Evolutionary conservation across 768 basidiomycete species (phyloP).

Genomic region (Kwoniella shandongensis): DNA sequence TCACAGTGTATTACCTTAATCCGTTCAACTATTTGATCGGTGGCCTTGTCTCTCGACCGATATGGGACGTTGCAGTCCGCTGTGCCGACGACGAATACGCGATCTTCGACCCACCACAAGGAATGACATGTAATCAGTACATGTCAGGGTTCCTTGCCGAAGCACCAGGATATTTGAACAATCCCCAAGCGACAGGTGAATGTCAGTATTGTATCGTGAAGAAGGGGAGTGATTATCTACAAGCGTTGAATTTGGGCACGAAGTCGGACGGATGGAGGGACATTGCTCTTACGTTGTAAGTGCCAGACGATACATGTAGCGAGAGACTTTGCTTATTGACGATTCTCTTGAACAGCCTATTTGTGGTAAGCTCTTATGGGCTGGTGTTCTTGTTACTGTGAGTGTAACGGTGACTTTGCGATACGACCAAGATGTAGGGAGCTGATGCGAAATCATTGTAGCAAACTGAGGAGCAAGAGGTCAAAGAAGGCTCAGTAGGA

Average conservation of each 20-base stretch:
- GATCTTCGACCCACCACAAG: constrained; percentile 42
- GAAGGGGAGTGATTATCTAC: constrained; percentile 43
- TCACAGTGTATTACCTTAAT: constrained; percentile 36
- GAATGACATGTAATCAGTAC: constrained; percentile 48
- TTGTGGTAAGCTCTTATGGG: constrained; percentile 14
- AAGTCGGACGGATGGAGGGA: constrained; percentile 34
- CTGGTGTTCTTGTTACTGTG: constrained; percentile 25
- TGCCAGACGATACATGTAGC: neutral
- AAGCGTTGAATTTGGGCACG: constrained; percentile 31
- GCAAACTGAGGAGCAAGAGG: constrained; percentile 44
- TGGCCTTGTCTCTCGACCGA: constrained; percentile 39
- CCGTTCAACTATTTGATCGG: constrained; percentile 51
- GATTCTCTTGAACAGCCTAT: constrained; percentile 3
- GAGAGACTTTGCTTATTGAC: neutral
- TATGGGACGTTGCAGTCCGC: constrained; percentile 45
- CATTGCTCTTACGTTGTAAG: constrained; percentile 36
- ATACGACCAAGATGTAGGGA: neutral
- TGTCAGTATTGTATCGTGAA: constrained; percentile 46
- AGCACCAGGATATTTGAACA: constrained; percentile 40
- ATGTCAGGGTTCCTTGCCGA: constrained; percentile 38
- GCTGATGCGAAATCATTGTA: neutral
- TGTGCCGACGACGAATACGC: constrained; percentile 42
- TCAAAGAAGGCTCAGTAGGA: constrained; percentile 45
- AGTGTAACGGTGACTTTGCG: too few species aligned
- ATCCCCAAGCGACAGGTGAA: constrained; percentile 33